A percentile compares a stretch with the other conserved stretches of the same genome.
Conservation (phyloP, 768 basidiomycete genomes). For the Boletus speciosus region DNA sequence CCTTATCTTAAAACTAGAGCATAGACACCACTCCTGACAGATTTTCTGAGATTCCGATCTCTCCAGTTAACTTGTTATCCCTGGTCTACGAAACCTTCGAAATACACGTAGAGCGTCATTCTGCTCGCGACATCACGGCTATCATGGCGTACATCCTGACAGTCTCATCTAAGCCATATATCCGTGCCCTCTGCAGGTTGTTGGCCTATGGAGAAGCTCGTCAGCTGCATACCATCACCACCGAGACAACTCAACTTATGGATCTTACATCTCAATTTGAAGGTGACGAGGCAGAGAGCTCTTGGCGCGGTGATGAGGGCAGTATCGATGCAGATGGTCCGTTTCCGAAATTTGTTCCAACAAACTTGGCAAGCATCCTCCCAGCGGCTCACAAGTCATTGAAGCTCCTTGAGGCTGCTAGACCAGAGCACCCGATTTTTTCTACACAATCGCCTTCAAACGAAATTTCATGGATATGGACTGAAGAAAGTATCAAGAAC, state of each 20-base stretch:
- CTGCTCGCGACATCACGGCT: conserved; percentile 46
- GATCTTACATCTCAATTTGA: conserved; percentile 19
- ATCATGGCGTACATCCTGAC: conserved; percentile 68
- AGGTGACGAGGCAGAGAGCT: conserved; percentile 36
- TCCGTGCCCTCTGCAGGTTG: conserved; percentile 53
- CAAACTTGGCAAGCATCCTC: conserved; percentile 47
- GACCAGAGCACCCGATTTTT: conserved; percentile 63
- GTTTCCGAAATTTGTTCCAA: conserved; percentile 66
- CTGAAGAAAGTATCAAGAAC: conserved; percentile 11
- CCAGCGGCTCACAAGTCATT: conserved; percentile 69
- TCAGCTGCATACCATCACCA: conserved; percentile 27
- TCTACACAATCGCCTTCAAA: conserved; percentile 28
- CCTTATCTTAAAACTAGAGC: conserved; percentile 22
- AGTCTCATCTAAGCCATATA: conserved; percentile 57
- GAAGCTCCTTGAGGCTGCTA: conserved; percentile 57
- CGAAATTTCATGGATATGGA: conserved; percentile 51
- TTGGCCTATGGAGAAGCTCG: conserved; percentile 46
- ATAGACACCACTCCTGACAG: conserved; percentile 32
- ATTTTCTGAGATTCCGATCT: conserved; percentile 43
- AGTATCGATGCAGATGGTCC: conserved; percentile 37
- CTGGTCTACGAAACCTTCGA: conserved; percentile 57
- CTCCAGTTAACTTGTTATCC: conserved; percentile 53
- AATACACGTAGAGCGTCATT: conserved; percentile 50
- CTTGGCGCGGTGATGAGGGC: conserved; percentile 39
- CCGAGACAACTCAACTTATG: conserved; percentile 10